Percentiles rank a stretch among this genome's conserved stretches.
phyloP scores from a whole-genome alignment of 305 asterid genomes.

The Fraxinus ornus region DNA sequence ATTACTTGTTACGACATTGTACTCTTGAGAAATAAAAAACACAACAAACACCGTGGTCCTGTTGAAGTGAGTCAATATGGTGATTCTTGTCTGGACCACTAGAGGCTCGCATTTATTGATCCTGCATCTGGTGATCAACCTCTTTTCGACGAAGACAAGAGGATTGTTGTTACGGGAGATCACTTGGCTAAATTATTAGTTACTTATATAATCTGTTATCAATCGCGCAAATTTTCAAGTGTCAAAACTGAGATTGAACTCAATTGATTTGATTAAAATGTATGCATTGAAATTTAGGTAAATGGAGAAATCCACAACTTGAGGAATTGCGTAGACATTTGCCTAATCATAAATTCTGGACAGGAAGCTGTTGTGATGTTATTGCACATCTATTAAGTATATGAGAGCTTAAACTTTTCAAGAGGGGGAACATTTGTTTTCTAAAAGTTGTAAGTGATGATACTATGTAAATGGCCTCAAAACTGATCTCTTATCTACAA shows the following conservation, averaged over 20 bases:
- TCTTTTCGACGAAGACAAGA: conserved; percentile 70
- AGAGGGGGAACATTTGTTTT: not conserved
- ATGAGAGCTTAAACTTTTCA: not conserved
- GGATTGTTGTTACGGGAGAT: conserved; percentile 72
- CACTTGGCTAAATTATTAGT: not conserved
- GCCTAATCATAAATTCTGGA: conserved; percentile 75
- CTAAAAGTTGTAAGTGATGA: not conserved
- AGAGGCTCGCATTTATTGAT: conserved; percentile 85
- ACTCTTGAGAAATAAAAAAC: too few relatives aligned
- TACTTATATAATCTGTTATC: not conserved
- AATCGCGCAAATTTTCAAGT: not conserved
- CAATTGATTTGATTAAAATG: not conserved
- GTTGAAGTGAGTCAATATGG: conserved; percentile 95
- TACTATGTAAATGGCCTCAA: not conserved
- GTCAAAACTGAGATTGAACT: not conserved
- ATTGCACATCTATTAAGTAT: conserved; percentile 92
- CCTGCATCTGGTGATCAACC: conserved; percentile 99
- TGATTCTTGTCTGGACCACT: conserved; percentile 73
- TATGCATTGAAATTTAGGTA: conserved; percentile 48
- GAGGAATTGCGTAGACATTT: conserved; percentile 59
- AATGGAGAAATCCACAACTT: conserved; percentile 96
- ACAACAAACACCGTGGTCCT: conserved; percentile 77
- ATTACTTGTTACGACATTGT: too few relatives aligned
- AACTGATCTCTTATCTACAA: conserved; percentile 31
- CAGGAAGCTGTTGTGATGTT: conserved; percentile 95